Conservation (phyloP, 169 alveolate species). For the Plasmodium inui region DNA sequence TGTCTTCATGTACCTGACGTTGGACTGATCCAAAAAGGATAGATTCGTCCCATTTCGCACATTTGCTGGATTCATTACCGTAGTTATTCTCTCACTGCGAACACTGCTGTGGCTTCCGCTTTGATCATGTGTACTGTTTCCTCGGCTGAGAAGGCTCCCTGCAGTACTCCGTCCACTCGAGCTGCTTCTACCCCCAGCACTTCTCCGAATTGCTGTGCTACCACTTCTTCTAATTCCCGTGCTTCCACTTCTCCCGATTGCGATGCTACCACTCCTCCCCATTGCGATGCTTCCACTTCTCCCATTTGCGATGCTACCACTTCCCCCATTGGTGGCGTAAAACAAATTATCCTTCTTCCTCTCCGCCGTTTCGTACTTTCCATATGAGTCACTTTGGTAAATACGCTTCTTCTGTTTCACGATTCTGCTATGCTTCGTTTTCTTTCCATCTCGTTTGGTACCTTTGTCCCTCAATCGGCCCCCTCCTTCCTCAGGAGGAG, state of each 20-base stretch:
- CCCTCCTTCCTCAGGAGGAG: background rate
- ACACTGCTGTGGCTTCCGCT: background rate
- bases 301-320: background rate
- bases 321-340: background rate
- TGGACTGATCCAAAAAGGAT: background rate
- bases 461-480: background rate
- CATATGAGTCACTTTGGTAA: background rate
- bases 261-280: too few species aligned
- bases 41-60: background rate
- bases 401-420: background rate
- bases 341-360: background rate
- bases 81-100: background rate
- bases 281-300: background rate
- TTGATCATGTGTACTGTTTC: background rate
- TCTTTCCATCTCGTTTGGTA: background rate
- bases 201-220: background rate
- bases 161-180: background rate
- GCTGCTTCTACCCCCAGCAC: background rate
- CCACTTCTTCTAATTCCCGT: background rate
- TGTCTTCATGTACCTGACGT: background rate
- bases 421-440: background rate
- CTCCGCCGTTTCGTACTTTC: background rate
- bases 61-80: background rate
- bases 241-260: background rate
- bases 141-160: background rate